Evolutionary conservation across 2,329 filamentous ascomycete genomes (phyloP), one percentile per base, ranked within the genome.

Genomic region (Colletotrichum agaves): DNA sequence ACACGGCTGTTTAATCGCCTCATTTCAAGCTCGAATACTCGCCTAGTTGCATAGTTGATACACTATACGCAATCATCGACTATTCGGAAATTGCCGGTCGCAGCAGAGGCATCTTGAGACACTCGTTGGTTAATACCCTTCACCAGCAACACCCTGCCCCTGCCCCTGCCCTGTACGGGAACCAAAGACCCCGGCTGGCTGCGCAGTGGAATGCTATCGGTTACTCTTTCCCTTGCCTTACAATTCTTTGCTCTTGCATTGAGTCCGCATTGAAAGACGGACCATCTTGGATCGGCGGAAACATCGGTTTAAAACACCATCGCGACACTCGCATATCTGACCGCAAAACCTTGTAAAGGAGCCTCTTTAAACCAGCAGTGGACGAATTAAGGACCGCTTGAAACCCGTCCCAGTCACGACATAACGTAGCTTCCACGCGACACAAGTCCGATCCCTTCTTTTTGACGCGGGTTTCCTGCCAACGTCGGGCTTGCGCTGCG

Each of bases 261-360:
- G 39, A 56, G 15, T 12, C 15, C 37, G 64, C 64, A 67, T 64
- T 27, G 23, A 64, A 47, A 37, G 31, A 50, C 50, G 19, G 44
- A 57, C 59, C 63, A 46, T 19, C 43, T 56, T 56, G 63, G 17
- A 57, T 55, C 64, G 61, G 61, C 61, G 37, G 46, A 64, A 64
- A 59, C 46, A 67, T 67, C 64, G 64, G 64, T 59, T 41, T 55
- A 64, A 67, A 67, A 67, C 64, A 64, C 64, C 64, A 67, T 67
- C 64, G 64, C 61, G 64, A 67, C 64, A 55, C 53, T 10, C 61
- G 46, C 33, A 55, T 53, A 64, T 64, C 64, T 17, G 64, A 67
- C 53, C 61, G 63, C 61, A 15, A 57, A 67, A 59, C 44, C 61
- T 64, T 64, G 53, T 64, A 23, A 17, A 50, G 5, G 31, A 27